phyloP scores from a whole-genome alignment of 768 basidiomycete genomes.

The Cubamyces sp. region DNA sequence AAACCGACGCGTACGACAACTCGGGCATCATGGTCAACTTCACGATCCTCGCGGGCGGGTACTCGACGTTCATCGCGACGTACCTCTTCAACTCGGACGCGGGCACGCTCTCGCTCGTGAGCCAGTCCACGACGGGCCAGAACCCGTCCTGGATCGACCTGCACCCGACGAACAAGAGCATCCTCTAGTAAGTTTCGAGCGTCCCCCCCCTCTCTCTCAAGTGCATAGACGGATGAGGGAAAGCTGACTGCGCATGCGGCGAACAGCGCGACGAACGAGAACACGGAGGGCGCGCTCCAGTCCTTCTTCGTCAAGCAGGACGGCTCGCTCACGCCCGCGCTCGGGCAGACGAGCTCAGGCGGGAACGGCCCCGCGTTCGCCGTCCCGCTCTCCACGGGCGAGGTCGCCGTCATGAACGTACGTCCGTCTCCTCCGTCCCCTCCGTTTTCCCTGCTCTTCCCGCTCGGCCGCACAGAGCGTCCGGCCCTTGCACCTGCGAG shows the following conservation, averaged over 20 bases:
- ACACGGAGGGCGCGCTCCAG: constrained; percentile 49
- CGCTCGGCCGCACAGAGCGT: neutral
- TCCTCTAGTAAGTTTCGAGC: constrained; percentile 71
- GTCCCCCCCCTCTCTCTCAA: no score
- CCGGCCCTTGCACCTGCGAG: no score
- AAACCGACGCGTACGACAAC: no score
- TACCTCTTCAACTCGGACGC: constrained; percentile 62
- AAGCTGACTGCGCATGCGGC: neutral
- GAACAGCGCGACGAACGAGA: constrained; percentile 62
- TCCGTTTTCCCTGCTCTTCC: neutral
- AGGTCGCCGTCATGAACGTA: constrained; percentile 63
- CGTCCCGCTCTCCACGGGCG: constrained; percentile 53
- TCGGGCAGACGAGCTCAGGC: constrained; percentile 51
- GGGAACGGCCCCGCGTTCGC: constrained; percentile 59
- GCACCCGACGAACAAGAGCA: constrained; percentile 58
- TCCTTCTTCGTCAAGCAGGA: constrained; percentile 53
- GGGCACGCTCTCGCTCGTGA: constrained; percentile 49
- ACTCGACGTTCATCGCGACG: constrained; percentile 58
- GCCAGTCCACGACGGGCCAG: constrained; percentile 51
- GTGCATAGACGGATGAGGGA: neutral
- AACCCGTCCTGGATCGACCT: constrained; percentile 65
- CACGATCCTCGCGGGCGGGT: constrained; percentile 72
- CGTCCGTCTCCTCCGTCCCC: constrained; percentile 20
- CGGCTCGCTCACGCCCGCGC: constrained; percentile 47
- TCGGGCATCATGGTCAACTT: constrained; percentile 60